phyloP scores from a whole-genome alignment of 495 filamentous ascomycete species.

The Aspergillus hancockii region DNA sequence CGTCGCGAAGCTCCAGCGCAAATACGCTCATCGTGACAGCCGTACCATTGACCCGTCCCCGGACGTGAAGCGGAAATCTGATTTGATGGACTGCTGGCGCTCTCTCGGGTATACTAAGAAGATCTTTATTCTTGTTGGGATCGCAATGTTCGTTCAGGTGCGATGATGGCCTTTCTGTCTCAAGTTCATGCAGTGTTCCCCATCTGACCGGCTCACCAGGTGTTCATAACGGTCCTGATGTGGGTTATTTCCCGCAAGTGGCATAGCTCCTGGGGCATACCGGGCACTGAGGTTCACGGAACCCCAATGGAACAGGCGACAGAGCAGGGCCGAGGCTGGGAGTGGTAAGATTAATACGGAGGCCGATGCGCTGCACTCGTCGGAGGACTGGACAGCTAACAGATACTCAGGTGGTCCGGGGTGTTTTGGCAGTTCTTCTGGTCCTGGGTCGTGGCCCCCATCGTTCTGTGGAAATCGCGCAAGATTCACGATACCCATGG shows the following conservation, averaged over 20 bases:
- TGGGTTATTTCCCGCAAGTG: conserved; percentile 68
- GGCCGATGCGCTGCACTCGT: neutral
- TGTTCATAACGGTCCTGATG: conserved; percentile 60
- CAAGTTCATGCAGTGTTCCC: neutral
- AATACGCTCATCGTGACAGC: conserved; percentile 26
- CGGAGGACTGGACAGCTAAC: conserved; percentile 14
- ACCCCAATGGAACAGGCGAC: conserved; percentile 39
- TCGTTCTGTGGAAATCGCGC: conserved; percentile 45
- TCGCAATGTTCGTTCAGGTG: conserved; percentile 32
- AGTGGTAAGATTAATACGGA: conserved; percentile 51
- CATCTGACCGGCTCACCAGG: conserved; percentile 30
- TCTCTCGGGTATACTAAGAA: conserved; percentile 31
- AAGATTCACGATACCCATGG: conserved; percentile 64
- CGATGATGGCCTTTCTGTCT: neutral
- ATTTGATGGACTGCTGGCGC: conserved; percentile 29
- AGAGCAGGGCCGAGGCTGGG: conserved; percentile 56
- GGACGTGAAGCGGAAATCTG: conserved; percentile 12
- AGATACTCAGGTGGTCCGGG: conserved; percentile 50
- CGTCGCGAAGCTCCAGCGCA: conserved; percentile 50
- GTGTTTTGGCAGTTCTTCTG: conserved; percentile 65
- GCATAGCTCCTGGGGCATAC: conserved; percentile 58
- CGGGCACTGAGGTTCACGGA: conserved; percentile 41
- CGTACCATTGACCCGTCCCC: conserved; percentile 3
- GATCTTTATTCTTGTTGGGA: conserved; percentile 29
- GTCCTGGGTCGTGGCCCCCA: conserved; percentile 59